phyloP scores from a whole-genome alignment of 2,329 filamentous ascomycete species.

The Pseudocercospora crystallina region DNA sequence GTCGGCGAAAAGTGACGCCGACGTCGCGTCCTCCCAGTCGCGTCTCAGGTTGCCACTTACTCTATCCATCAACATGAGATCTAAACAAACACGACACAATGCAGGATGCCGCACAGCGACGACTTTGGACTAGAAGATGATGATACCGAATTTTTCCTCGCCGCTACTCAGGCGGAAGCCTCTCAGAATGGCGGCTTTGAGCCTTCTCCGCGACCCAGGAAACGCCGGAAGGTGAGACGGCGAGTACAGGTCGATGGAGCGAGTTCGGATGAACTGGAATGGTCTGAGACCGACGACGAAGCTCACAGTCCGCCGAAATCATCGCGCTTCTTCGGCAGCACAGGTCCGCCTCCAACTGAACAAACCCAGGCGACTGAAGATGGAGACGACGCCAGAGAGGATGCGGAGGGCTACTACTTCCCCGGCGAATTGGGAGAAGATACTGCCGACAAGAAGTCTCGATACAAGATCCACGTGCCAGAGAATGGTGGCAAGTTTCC shows the following conservation, averaged over 20 bases:
- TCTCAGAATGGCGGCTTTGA: constrained; percentile 32
- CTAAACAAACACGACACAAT: constrained; percentile 8
- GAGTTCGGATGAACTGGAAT: constrained; percentile 21
- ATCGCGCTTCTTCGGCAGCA: constrained; percentile 7
- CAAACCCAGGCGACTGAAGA: constrained; percentile 8
- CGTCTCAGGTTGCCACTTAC: constrained; percentile 5
- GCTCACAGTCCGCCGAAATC: constrained; percentile 19
- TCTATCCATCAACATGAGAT: not conserved
- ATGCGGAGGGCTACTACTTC: constrained; percentile 26
- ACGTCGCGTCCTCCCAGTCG: not conserved
- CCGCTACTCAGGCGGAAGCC: constrained; percentile 33
- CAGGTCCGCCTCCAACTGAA: constrained; percentile 1
- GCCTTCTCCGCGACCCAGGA: constrained; percentile 34
- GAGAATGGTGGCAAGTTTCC: constrained; percentile 40
- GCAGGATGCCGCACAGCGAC: constrained; percentile 33
- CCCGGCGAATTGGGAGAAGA: constrained; percentile 27
- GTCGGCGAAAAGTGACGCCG: too few relatives aligned
- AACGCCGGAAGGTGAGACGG: constrained; percentile 28
- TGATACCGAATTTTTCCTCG: constrained; percentile 33
- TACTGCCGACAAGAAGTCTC: constrained; percentile 34
- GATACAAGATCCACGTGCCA: constrained; percentile 46
- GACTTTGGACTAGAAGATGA: constrained; percentile 35
- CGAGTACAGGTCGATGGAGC: constrained; percentile 27
- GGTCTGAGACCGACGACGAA: constrained; percentile 23
- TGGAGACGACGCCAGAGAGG: constrained; percentile 18